Percentiles rank a stretch among this genome's conserved stretches.
These are phyloP conservation scores for Mortierella sp. DNA, from an alignment of 371 early-diverging fungal genomes.

Conservation along the genomic window DNA sequence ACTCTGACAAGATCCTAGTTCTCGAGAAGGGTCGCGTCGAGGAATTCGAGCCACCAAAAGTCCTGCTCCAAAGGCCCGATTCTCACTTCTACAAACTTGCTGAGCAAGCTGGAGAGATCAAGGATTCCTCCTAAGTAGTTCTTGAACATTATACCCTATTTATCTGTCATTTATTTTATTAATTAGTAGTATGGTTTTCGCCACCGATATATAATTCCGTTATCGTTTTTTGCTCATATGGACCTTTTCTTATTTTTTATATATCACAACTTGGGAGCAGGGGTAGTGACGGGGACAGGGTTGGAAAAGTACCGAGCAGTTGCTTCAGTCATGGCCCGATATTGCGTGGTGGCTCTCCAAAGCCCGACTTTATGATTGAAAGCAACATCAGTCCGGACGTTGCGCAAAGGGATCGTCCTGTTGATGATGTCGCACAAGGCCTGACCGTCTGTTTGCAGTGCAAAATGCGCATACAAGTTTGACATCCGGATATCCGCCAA, in stretches of 20 bases:
- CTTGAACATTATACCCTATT: neutral
- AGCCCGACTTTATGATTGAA: neutral
- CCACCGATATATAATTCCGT: too few relatives aligned
- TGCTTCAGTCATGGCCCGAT: neutral
- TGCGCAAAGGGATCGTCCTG: neutral
- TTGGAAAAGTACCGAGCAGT: neutral
- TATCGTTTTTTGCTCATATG: too few relatives aligned
- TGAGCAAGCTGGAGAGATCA: slow-evolving; percentile 73
- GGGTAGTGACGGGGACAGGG: neutral
- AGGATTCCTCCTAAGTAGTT: neutral
- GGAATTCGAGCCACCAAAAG: slow-evolving; percentile 61
- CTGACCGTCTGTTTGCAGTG: neutral
- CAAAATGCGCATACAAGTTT: neutral
- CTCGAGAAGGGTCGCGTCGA: slow-evolving; percentile 60
- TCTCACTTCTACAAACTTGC: slow-evolving; percentile 83
- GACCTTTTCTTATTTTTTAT: too few relatives aligned
- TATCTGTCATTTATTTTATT: neutral
- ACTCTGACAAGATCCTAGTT: slow-evolving; percentile 60
- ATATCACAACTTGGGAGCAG: neutral
- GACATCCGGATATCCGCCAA: slow-evolving; percentile 18
- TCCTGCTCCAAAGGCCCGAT: slow-evolving; percentile 60
- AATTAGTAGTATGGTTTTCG: too few relatives aligned
- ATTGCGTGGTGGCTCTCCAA: neutral
- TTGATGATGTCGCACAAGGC: neutral
- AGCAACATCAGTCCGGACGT: slow-evolving; percentile 1